Conservation (phyloP, 2,329 filamentous ascomycete species). For the Basipetospora chlamydospora region DNA sequence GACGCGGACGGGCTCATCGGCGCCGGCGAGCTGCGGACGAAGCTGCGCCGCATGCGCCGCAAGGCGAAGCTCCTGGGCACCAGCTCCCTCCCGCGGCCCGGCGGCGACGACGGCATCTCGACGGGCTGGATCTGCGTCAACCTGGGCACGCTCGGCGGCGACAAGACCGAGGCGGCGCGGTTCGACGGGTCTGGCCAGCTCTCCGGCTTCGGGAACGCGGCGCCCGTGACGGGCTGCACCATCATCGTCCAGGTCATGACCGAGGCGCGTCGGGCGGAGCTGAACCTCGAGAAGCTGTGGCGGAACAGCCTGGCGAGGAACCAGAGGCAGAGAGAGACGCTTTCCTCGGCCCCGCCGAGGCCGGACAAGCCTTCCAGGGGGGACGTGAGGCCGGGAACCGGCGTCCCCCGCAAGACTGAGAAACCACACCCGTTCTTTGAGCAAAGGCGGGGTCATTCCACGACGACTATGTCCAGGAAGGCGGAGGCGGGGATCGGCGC, state of each 20-base stretch:
- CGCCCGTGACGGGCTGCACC: slow-evolving; percentile 31
- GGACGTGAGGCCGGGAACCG: no score
- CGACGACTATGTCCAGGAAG: no score
- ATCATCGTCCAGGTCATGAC: slow-evolving; percentile 45
- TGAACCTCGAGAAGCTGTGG: slow-evolving; percentile 41
- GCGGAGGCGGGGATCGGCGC: no score
- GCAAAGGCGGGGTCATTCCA: no score
- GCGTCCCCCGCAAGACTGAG: no score
- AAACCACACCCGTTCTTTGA: no score
- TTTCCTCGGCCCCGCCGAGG: slow-evolving; percentile 2
- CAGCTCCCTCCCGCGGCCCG: slow-evolving; percentile 48
- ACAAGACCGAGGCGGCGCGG: slow-evolving; percentile 27
- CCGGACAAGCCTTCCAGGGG: background rate
- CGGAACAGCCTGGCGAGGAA: slow-evolving; percentile 17
- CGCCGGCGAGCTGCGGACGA: slow-evolving; percentile 80
- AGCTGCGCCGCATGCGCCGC: slow-evolving; percentile 64
- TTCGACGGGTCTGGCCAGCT: slow-evolving; percentile 40
- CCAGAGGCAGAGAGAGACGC: slow-evolving; percentile 15
- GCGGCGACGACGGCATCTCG: slow-evolving; percentile 68
- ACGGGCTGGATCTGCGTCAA: slow-evolving; percentile 97
- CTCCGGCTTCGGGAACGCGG: slow-evolving; percentile 55
- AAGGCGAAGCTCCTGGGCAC: slow-evolving; percentile 68
- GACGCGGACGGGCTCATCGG: slow-evolving; percentile 80
- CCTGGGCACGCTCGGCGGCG: slow-evolving; percentile 53
- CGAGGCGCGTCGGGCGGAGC: slow-evolving; percentile 33